Base-by-base conservation (phyloP, 176 grass and related monocot species). In the Paspalum vaginatum region DNA sequence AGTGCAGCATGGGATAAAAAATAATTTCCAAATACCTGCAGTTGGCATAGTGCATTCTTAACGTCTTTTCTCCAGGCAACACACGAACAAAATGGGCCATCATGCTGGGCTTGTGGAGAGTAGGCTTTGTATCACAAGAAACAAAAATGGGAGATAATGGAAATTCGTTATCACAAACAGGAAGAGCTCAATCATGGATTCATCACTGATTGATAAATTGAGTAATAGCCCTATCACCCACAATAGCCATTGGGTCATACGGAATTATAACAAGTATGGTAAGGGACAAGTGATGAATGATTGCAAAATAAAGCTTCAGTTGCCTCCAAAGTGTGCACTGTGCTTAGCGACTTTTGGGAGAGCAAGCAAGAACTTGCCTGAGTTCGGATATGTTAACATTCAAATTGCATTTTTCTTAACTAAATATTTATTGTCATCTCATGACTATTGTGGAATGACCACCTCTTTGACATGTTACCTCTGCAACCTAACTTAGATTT, bases 1-100 rank as follows among this genome's bases (percentile, higher is more conserved):
- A 73, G 4, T 60, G 7, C 3, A 54, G 7, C 52, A 41, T 50
- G 61, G 66, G 79, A 79, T 61, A 70, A 39, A 43, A 44, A 45
- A 10, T 8, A 44, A 56, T 78, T 26, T 50, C 13, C 7, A 61
- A 84, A 76, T 84, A 97, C 94, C 91, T 97, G 94, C 95, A 98
- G 83, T 98, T 98, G 57, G 95, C 95, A 89, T 98, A 98, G 85
- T 98, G 95, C 95, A 98, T 94, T 18, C 95, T 88, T 70, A 98
- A 79, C 59, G 95, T 98, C 77, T 94, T 98, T 50, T 98, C 92
- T 80, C 90, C 95, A 88, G 93, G 83, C 54, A 98, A 68, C 72
- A 98, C 95, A 74, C 92, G 87, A 71, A 94, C 95, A 78, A 94
- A 78, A 85, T 98, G 95, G 72, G 92, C 95, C 95, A 98, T 98